Evolutionary conservation across 2,329 filamentous ascomycete species (phyloP), one percentile per base, ranked within the genome.

Genomic region (Cordyceps pruinosa): DNA sequence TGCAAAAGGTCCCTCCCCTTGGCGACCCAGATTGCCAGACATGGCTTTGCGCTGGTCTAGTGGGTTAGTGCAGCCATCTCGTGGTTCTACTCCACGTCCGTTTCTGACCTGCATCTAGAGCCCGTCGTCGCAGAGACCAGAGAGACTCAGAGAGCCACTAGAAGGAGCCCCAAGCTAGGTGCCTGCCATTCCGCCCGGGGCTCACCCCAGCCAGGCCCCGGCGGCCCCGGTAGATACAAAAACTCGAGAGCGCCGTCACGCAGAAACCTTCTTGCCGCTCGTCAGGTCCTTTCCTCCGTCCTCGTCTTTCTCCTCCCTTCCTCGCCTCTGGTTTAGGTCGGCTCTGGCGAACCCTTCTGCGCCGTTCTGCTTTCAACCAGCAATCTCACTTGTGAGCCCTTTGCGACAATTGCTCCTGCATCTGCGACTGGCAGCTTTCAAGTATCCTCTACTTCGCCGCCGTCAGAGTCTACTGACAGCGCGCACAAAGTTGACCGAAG

Each of bases 141-240:
- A 41, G 19, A 41, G 6, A 32, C 6, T 12, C 30, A 6, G 30
- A 6, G 30, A 32, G 35, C 23, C 17, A 15, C 42, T 30, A 45
- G 17, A 44, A 54, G 15, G 30, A 53, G 23, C 49, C 50, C 39
- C 37, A 46, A 30, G n/a, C 51, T 28, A 32, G 41, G 23, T 39
- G 8, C 30, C 48, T 45, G 28, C 35, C 54, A 49, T 30, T 30
- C 28, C 28, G 26, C 30, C 39, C 10, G 32, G n/a, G 35, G 39
- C 46, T 45, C 26, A 47, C 47, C 56, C 25, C 35, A 42, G 42
- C 12, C 35, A 13, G 37, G 19, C 32, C 32, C 49, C 42, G 35
- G 56, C 44, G 56, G 54, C 56, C 49, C 56, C 56, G 49, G 56
- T 58, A 49, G 56, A 53, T 58, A 58, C 56, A 58, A 58, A 58